phyloP scores from a whole-genome alignment of 768 basidiomycete genomes.

The Dioszegia crocea region DNA sequence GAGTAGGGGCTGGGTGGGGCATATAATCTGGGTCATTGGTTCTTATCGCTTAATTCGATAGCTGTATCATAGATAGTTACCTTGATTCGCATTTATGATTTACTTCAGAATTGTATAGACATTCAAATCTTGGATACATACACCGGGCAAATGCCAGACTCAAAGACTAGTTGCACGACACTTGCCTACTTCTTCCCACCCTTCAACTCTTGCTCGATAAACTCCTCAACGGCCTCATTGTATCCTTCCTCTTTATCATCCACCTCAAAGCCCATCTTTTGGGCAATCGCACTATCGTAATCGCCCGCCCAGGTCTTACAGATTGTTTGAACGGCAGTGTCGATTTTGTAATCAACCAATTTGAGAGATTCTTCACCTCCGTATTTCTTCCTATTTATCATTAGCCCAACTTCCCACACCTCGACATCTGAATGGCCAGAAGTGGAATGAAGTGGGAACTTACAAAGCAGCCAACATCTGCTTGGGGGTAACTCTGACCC shows the following conservation, averaged over 20 bases:
- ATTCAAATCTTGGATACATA: too few relatives aligned
- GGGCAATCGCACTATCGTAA: conserved; percentile 33
- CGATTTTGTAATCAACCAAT: conserved; percentile 50
- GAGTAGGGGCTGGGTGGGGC: too few relatives aligned
- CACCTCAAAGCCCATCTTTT: conserved; percentile 43
- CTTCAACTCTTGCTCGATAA: conserved; percentile 34
- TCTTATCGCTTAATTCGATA: too few relatives aligned
- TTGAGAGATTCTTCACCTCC: conserved; percentile 56
- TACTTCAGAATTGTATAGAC: too few relatives aligned
- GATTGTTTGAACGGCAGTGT: conserved; percentile 44
- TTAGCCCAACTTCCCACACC: conserved; percentile 6
- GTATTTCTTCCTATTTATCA: conserved; percentile 41
- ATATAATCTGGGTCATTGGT: too few relatives aligned
- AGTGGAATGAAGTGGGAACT: conserved; percentile 12
- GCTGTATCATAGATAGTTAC: too few relatives aligned
- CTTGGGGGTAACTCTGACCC: conserved; percentile 59
- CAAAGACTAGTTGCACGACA: too few relatives aligned
- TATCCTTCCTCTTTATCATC: conserved; percentile 47
- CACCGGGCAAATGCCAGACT: too few relatives aligned
- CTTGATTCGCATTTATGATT: too few relatives aligned
- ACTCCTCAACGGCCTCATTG: conserved; percentile 44
- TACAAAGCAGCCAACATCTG: conserved; percentile 58
- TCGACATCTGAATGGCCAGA: too few relatives aligned
- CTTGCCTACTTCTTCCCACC: conserved; percentile 1
- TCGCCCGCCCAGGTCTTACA: conserved; percentile 48